Conservation (phyloP, 352 stramenopile species). For the Globisporangium okanoganense region DNA sequence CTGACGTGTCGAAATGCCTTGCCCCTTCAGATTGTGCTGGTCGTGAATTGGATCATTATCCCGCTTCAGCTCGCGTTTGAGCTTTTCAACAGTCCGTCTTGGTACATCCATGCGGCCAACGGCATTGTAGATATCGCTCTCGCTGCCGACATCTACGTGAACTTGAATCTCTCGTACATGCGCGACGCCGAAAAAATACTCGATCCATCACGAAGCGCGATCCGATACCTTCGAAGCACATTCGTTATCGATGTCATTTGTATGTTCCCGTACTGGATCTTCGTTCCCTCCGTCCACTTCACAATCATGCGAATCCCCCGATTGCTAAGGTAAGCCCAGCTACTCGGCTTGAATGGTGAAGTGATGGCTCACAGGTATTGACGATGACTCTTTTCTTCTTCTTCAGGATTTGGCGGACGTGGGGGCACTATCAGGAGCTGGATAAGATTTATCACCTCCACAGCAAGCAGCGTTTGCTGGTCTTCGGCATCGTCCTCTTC, state of each 20-base stretch:
- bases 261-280: conserved; percentile 38
- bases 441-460: conserved; percentile 43
- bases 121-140: conserved; percentile 27
- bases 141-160: conserved; percentile 44
- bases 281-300: conserved; percentile 22
- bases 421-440: conserved; percentile 28
- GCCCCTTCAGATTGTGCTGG: conserved; percentile 7
- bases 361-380: neutral
- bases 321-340: conserved; percentile 23
- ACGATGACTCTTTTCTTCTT: neutral
- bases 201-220: conserved; percentile 31
- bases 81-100: conserved; percentile 16
- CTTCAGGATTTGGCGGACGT: conserved; percentile 21
- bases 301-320: conserved; percentile 32
- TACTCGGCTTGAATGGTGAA: neutral
- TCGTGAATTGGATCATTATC: conserved; percentile 50
- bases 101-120: conserved; percentile 22
- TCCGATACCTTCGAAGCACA: conserved; percentile 27
- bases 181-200: conserved; percentile 52
- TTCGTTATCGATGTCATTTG: conserved; percentile 48
- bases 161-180: conserved; percentile 54
- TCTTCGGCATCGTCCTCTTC: conserved; percentile 38
- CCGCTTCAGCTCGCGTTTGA: conserved; percentile 49
- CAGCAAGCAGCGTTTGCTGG: conserved; percentile 34
- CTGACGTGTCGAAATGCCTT: neutral